These are phyloP conservation scores for Peronospora farinosa DNA, from an alignment of 352 stramenopile species.

Conservation along the genomic window DNA sequence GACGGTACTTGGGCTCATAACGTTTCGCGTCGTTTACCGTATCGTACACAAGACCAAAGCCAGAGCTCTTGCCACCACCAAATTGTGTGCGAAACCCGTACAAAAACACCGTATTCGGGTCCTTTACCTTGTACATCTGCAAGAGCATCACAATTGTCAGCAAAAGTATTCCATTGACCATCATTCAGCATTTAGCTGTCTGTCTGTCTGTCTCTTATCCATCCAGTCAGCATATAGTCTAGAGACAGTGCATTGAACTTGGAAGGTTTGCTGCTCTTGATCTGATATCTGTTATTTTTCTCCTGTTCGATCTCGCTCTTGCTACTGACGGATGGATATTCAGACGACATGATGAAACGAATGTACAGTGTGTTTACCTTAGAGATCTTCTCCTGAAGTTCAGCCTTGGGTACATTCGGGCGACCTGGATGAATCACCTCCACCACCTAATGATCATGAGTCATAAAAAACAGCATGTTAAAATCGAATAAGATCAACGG, in stretches of 20 bases:
- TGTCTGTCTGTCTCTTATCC: conserved; percentile 7
- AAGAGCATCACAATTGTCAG: conserved; percentile 9
- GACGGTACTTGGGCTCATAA: conserved; percentile 98
- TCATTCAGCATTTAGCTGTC: conserved; percentile 8
- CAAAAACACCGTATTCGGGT: conserved; percentile 92
- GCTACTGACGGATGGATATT: conserved; percentile 1
- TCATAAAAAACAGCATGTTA: not conserved
- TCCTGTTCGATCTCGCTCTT: conserved; percentile 6
- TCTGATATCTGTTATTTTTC: not conserved
- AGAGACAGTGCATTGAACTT: conserved; percentile 2
- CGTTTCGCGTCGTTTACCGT: conserved; percentile 96
- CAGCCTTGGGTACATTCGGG: conserved; percentile 94
- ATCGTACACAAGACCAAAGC: conserved; percentile 99
- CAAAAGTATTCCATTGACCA: conserved; percentile 9
- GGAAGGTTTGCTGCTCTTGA: conserved; percentile 4
- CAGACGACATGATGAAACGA: not conserved
- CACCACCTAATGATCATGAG: conserved; percentile 74
- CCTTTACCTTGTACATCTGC: conserved; percentile 94
- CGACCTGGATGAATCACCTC: conserved; percentile 97
- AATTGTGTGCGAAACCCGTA: conserved; percentile 98
- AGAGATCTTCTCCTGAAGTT: conserved; percentile 96
- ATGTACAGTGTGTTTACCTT: conserved; percentile 57
- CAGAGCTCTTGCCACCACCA: conserved; percentile 95
- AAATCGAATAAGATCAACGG: conserved; percentile 5
- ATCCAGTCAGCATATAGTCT: conserved; percentile 8